Evolutionary conservation across 139 green algal genomes (phyloP).

Genomic region (Picochlorum sp.): DNA sequence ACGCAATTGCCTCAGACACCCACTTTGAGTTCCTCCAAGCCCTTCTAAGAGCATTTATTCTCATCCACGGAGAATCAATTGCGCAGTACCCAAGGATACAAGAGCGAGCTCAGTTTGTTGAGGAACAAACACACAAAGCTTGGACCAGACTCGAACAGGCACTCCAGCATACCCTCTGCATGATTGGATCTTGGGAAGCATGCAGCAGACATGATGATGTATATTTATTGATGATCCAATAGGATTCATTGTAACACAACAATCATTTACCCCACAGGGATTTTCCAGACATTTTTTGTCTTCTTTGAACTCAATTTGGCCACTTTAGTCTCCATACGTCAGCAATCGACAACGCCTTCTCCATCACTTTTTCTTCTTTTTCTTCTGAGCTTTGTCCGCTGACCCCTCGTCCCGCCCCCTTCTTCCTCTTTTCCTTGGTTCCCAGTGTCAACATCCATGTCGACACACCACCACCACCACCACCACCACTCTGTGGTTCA

Average conservation of each 20-base stretch:
- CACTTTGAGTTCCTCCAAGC: conserved; percentile 79
- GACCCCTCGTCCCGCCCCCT: neutral
- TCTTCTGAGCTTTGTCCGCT: conserved; percentile 19
- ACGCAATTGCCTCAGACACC: conserved; percentile 32
- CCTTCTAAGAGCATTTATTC: conserved; percentile 26
- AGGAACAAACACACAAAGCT: conserved; percentile 20
- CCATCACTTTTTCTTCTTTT: conserved; percentile 14
- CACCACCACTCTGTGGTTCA: no score
- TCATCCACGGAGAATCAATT: conserved; percentile 62
- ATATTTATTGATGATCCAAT: neutral
- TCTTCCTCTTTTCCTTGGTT: no score
- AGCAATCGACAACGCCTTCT: conserved; percentile 15
- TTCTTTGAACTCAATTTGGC: no score
- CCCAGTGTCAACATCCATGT: no score
- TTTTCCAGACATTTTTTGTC: conserved; percentile 9
- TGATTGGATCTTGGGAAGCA: conserved; percentile 66
- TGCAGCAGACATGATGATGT: conserved; percentile 37
- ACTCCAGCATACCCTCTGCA: conserved; percentile 59
- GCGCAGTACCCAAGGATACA: conserved; percentile 34
- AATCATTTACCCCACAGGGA: conserved; percentile 15
- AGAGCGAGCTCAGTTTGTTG: conserved; percentile 22
- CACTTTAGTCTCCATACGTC: conserved; percentile 19
- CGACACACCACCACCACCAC: no score
- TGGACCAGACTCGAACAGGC: conserved; percentile 61
- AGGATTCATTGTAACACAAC: no score